Conservation (phyloP, 768 basidiomycete genomes). For the Termitomyces sp. region DNA sequence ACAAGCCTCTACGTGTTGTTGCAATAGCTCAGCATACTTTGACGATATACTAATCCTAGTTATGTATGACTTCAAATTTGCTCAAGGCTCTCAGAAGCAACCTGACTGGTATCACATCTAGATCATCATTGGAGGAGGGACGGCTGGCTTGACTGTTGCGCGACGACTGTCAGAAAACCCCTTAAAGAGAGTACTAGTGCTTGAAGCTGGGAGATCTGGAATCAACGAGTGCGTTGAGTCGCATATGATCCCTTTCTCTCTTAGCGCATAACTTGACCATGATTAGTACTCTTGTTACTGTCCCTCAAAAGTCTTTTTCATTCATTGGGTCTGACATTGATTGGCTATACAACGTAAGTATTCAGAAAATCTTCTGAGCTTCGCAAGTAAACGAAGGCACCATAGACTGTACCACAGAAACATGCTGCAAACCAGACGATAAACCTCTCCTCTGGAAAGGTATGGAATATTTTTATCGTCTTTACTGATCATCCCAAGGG, state of each 20-base stretch:
- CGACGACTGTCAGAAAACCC: not conserved
- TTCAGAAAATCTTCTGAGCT: not conserved
- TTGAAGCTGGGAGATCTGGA: not conserved
- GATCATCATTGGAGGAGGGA: conserved; percentile 29
- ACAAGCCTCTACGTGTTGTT: not conserved
- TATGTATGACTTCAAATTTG: conserved; percentile 9
- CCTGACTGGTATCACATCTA: not conserved
- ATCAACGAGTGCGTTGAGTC: not conserved
- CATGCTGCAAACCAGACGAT: conserved; percentile 19
- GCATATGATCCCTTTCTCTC: not conserved
- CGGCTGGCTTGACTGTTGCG: conserved; percentile 29
- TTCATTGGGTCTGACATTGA: conserved; percentile 24
- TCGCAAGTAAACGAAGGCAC: not conserved
- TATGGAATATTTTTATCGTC: not conserved
- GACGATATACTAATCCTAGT: not conserved
- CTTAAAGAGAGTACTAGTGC: not conserved
- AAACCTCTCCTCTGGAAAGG: conserved; percentile 26
- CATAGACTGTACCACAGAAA: conserved; percentile 18
- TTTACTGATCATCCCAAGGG: not conserved
- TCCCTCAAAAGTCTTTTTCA: conserved; percentile 22
- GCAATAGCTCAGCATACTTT: not conserved
- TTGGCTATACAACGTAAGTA: conserved; percentile 21
- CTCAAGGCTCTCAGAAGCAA: not conserved
- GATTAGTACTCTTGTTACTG: conserved; percentile 21
- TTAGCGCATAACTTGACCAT: not conserved